phyloP scores from a whole-genome alignment of 208 protist genomes.

The Trypanosoma congolense region DNA sequence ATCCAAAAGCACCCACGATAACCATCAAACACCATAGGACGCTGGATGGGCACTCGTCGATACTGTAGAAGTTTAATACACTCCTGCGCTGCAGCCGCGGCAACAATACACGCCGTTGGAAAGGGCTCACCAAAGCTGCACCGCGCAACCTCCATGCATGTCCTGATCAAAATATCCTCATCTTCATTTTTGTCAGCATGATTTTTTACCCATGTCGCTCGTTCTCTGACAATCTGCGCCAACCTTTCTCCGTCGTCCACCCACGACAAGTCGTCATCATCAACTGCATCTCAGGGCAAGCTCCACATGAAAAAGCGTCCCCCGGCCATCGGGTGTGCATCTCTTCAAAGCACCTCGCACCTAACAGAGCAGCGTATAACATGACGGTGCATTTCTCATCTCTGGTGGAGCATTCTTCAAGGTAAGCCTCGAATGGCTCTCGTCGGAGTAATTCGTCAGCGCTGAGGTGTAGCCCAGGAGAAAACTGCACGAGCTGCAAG shows the following conservation, averaged over 20 bases:
- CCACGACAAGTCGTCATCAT: constrained; percentile 3
- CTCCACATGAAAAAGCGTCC: too few species aligned
- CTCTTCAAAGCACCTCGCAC: constrained; percentile 17
- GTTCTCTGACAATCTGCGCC: constrained; percentile 4
- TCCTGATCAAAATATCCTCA: constrained; percentile 9
- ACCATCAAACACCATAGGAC: constrained; percentile 92
- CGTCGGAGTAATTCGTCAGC: constrained; percentile 2
- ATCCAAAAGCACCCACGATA: constrained; percentile 42
- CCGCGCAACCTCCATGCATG: constrained; percentile 67
- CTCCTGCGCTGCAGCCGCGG: constrained; percentile 93
- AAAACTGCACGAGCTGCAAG: constrained; percentile 26
- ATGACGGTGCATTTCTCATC: constrained; percentile 14
- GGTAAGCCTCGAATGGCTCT: constrained; percentile 6
- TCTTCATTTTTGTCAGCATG: neutral
- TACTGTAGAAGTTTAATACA: constrained; percentile 93
- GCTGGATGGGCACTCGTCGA: constrained; percentile 83
- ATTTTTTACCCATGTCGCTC: neutral
- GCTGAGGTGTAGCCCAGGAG: constrained; percentile 4
- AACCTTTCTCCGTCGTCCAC: constrained; percentile 14
- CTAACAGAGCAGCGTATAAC: constrained; percentile 18
- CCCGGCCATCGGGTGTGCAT: constrained; percentile 10
- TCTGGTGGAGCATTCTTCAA: neutral
- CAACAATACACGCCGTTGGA: constrained; percentile 87
- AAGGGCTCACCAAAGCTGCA: constrained; percentile 82
- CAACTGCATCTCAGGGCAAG: too few species aligned